phyloP scores from a whole-genome alignment of 2,329 filamentous ascomycete genomes.

The Colletotrichum kahawae region DNA sequence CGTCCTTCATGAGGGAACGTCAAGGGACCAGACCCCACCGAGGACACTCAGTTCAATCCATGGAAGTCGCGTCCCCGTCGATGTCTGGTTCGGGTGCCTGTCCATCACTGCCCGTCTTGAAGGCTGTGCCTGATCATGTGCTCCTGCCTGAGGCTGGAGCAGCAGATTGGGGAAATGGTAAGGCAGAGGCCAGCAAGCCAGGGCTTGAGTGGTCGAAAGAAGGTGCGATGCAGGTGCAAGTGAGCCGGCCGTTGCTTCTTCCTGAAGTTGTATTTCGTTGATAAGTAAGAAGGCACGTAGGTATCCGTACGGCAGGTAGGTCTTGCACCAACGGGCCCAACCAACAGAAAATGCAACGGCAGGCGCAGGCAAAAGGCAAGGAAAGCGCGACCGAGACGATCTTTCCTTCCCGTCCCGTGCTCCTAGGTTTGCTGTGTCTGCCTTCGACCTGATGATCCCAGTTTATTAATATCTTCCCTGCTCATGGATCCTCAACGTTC shows the following conservation, averaged over 20 bases:
- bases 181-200: background rate
- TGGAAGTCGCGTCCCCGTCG: background rate
- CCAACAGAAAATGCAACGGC: background rate
- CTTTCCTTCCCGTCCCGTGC: background rate
- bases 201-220: background rate
- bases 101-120: background rate
- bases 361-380: background rate
- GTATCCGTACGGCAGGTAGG: background rate
- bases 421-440: background rate
- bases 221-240: background rate
- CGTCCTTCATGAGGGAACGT: background rate
- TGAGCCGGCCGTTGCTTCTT: background rate
- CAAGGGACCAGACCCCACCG: background rate
- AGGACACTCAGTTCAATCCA: background rate
- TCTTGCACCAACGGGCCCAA: background rate
- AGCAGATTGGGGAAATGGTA: background rate
- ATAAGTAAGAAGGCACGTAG: background rate
- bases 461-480: background rate
- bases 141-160: background rate
- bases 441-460: background rate
- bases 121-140: background rate
- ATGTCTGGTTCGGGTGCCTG: background rate
- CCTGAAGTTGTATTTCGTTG: background rate
- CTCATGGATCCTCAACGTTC: background rate
- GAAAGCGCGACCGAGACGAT: background rate